Percentiles rank a stretch among this genome's conserved stretches.
phyloP scores from a whole-genome alignment of 192 early-diverging fungal genomes.

The Linnemannia elongata region DNA sequence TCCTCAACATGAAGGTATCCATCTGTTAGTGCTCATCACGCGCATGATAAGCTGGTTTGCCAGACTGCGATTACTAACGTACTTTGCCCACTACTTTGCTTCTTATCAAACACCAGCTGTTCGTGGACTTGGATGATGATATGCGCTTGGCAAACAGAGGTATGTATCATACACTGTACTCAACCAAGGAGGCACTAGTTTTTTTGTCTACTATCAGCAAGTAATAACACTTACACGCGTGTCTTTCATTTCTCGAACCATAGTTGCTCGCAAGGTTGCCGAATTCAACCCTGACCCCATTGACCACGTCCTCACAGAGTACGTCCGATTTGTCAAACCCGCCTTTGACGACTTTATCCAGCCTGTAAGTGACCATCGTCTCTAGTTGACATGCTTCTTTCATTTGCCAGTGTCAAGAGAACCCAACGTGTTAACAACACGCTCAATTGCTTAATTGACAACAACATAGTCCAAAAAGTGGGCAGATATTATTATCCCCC shows the following conservation, averaged over 20 bases:
- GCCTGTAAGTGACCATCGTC: slow-evolving; percentile 61
- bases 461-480: slow-evolving; percentile 76
- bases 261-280: slow-evolving; percentile 38
- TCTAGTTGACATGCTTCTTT: too few relatives aligned
- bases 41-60: too few relatives aligned
- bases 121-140: slow-evolving; percentile 90
- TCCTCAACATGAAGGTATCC: slow-evolving; percentile 79
- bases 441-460: background rate
- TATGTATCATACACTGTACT: background rate
- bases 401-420: too few relatives aligned
- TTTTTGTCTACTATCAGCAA: background rate
- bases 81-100: background rate
- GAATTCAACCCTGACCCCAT: slow-evolving; percentile 55
- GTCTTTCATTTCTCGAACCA: slow-evolving; percentile 28
- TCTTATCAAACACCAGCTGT: slow-evolving; percentile 42
- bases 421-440: too few relatives aligned
- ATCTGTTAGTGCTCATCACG: too few relatives aligned
- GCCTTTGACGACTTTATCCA: slow-evolving; percentile 91
- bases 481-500: slow-evolving; percentile 83
- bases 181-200: slow-evolving; percentile 32
- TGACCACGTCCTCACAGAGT: slow-evolving; percentile 73
- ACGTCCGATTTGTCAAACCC: slow-evolving; percentile 85
- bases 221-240: background rate
- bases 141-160: slow-evolving; percentile 71
- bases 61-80: background rate